These are phyloP conservation scores for Nicotiana tomentosiformis DNA, from an alignment of 257 asterid genomes.

Conservation along the genomic window DNA sequence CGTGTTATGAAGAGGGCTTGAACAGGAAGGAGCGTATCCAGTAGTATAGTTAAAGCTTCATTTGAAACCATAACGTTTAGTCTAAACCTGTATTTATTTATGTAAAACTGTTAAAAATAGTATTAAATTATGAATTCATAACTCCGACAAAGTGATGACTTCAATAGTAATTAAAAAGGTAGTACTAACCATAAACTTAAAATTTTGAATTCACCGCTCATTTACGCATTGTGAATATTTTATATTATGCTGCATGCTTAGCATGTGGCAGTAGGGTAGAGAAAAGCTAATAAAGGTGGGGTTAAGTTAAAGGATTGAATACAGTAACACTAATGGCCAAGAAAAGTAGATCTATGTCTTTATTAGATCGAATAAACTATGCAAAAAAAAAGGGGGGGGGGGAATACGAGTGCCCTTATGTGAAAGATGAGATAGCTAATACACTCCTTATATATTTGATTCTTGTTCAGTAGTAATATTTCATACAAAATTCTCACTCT, in stretches of 20 bases:
- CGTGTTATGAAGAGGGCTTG: neutral
- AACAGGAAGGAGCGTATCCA: too few relatives aligned
- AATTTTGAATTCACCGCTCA: too few relatives aligned
- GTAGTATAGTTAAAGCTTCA: too few relatives aligned
- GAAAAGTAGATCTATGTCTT: slow-evolving; percentile 25
- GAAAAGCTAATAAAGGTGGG: neutral
- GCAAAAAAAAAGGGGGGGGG: neutral
- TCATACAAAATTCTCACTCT: neutral
- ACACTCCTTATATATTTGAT: slow-evolving; percentile 14
- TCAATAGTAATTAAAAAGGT: too few relatives aligned
- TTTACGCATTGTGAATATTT: too few relatives aligned
- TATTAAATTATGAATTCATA: too few relatives aligned
- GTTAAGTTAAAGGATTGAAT: neutral
- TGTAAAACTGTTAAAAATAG: too few relatives aligned
- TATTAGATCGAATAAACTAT: slow-evolving; percentile 16
- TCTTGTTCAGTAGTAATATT: neutral
- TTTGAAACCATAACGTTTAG: too few relatives aligned
- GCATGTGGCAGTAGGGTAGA: neutral
- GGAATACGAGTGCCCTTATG: slow-evolving; percentile 4
- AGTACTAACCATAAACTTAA: too few relatives aligned
- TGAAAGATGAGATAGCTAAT: neutral
- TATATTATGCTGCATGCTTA: too few relatives aligned
- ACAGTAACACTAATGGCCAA: neutral
- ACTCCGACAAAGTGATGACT: too few relatives aligned
- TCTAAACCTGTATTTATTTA: too few relatives aligned